A percentile compares a stretch with the other conserved stretches of the same genome.
Conservation (phyloP, 768 basidiomycete species). For the Tephrocybe sp. region DNA sequence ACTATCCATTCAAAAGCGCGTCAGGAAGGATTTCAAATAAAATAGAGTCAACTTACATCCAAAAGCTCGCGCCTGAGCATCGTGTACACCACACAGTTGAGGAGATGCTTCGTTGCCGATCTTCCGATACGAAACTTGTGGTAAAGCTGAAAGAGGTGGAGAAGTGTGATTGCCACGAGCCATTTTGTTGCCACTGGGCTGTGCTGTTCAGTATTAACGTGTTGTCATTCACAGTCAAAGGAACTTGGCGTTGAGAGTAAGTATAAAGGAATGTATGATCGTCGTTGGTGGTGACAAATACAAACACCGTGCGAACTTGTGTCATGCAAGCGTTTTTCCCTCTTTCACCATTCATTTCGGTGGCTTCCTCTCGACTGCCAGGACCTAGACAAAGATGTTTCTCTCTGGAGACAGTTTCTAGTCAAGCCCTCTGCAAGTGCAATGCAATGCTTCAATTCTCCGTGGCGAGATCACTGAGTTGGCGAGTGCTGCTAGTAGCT, state of each 20-base stretch:
- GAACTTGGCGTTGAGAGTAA: conserved; percentile 1
- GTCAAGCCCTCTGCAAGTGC: no score
- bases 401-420: no score
- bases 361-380: no score
- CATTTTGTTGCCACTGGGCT: conserved; percentile 9
- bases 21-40: background rate
- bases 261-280: background rate
- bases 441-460: no score
- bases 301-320: conserved; percentile 4
- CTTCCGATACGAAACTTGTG: conserved; percentile 66
- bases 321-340: no score
- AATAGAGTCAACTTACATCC: conserved; percentile 56
- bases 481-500: no score
- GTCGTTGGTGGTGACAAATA: background rate
- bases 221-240: conserved; percentile 2
- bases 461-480: no score
- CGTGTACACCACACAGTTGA: conserved; percentile 60
- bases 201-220: background rate
- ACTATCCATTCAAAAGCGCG: conserved; percentile 23
- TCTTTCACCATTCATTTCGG: no score
- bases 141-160: conserved; percentile 34
- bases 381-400: no score
- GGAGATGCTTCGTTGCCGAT: conserved; percentile 62
- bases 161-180: conserved; percentile 15
- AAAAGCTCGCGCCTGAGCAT: conserved; percentile 61